phyloP scores from a whole-genome alignment of 148 eudicot genomes.

The Vaccinium corymbosum region DNA sequence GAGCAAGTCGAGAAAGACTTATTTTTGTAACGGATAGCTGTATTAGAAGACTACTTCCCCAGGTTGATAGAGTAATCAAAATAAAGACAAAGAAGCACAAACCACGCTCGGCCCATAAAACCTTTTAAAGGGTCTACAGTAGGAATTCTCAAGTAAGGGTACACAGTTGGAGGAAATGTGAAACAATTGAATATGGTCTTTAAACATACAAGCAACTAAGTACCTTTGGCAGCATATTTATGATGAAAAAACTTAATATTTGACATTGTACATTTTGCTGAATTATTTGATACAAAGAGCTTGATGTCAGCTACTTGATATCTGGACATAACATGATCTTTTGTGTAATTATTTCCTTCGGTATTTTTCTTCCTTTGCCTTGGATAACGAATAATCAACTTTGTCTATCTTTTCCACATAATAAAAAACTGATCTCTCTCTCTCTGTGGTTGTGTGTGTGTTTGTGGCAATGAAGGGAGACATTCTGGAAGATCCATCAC shows the following conservation, averaged over 20 bases:
- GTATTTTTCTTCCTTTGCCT: background rate
- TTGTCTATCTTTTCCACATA: background rate
- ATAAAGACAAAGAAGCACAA: background rate
- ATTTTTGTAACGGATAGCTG: background rate
- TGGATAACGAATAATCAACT: background rate
- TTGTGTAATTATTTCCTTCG: background rate
- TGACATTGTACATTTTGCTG: background rate
- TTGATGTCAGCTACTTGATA: background rate
- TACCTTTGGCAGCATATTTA: background rate
- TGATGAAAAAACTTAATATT: background rate
- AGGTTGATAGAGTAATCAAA: background rate
- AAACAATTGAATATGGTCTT: background rate
- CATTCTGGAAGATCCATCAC: conserved; percentile 86
- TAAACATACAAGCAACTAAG: background rate
- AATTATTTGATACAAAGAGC: background rate
- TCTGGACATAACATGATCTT: background rate
- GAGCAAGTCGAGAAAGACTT: background rate
- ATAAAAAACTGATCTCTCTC: background rate
- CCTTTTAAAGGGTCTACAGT: background rate
- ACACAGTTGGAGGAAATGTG: background rate
- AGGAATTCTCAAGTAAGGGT: background rate
- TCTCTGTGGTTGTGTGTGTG: background rate
- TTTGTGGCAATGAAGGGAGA: conserved; percentile 58
- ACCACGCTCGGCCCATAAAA: background rate
- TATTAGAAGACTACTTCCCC: background rate